Evolutionary conservation across 352 stramenopile species (phyloP), one percentile per base, ranked within the genome.

Genomic region (Globisporangium carolinianum): DNA sequence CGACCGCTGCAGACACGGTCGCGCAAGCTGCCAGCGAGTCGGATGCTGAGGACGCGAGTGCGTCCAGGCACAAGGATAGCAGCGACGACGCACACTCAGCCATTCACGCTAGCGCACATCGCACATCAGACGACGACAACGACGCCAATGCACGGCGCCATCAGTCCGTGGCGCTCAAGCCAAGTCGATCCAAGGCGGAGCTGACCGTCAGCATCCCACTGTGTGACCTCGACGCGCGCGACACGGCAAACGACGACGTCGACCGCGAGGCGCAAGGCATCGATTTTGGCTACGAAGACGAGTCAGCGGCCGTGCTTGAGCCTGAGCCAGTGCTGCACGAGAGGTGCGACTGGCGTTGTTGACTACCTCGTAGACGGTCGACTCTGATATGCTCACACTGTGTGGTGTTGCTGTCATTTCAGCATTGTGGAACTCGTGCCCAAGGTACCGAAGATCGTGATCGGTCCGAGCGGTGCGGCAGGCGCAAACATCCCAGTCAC

Each of bases 401-500:
- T 39, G 1, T 57, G 37, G 8, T 39, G 12, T 41, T 2, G 36
- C 9, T 47, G 46, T 12, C 8, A 18, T 50, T 6, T 36, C 46
- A 83, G 73, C 24, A 8, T 61, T 5, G 64, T 61, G 15, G 62
- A 57, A 6, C 58, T 67, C 37, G 69, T 70, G 8, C 79, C 82
- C 5, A 88, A 86, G 18, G 47, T 89, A 8, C 79, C 79, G 8
- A 72, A 87, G 43, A 87, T 91, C 12, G 53, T 86, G 15, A 67
- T 91, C 9, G 67, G 75, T 4, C 76, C 79, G 0, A 56, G 73
- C 17, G 51, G 51, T 6, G 60, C 69, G 12, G 64, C 61, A 36
- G 74, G 62, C 3, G 65, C 60, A 2, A 79, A 73, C 54, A 67
- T 80, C 6, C 60, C 75, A 1, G 71, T 82, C 14, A 67, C 72